Evolutionary conservation across 192 early-diverging fungal species (phyloP), one percentile per base, ranked within the genome.

Genomic region (Coemansia sp.): DNA sequence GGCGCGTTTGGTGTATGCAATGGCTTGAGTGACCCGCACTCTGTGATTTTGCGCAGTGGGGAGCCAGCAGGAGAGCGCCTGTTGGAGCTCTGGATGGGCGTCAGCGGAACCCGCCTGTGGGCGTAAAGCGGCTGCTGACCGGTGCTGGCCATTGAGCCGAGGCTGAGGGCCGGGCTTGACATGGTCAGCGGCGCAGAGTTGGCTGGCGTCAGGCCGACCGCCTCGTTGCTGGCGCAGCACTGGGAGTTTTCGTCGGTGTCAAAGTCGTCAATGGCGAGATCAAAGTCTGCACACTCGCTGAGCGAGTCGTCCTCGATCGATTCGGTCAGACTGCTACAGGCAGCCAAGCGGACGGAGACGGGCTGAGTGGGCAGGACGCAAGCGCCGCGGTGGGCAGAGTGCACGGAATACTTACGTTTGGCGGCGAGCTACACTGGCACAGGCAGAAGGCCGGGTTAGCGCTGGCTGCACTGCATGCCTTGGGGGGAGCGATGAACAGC

Each of bases 221-320:
- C 21, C 43, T 23, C 12, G 46, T 28, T 22, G 4, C 25, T 23
- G 47, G n/a, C 40, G 34, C 38, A n/a, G n/a, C n/a, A 32, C 17
- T 21, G n/a, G 39, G 12, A 12, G 19, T 54, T n/a, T n/a, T n/a
- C 28, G 52, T 42, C 38, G 20, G 34, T 28, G 38, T 44, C 53
- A 46, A 44, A 44, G 36, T 55, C 53, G 15, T 55, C 53, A 3
- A 45, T 31, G 7, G 17, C 19, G 4, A 25, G 1, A 32, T 46
- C 42, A 1, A 19, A 28, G 12, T 42, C 41, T 1, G 21, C 22
- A 21, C 23, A 10, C 7, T 55, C 53, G 29, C 42, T 26, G 20
- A 50, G n/a, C 25, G 51, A 57, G 48, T 53, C 61, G 38, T 64
- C 64, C 14, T 67, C 71, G 27, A 75, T 75, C 14, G 71, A 75